Evolutionary conservation across 2,329 filamentous ascomycete genomes (phyloP).

Genomic region (Colletotrichum musae): DNA sequence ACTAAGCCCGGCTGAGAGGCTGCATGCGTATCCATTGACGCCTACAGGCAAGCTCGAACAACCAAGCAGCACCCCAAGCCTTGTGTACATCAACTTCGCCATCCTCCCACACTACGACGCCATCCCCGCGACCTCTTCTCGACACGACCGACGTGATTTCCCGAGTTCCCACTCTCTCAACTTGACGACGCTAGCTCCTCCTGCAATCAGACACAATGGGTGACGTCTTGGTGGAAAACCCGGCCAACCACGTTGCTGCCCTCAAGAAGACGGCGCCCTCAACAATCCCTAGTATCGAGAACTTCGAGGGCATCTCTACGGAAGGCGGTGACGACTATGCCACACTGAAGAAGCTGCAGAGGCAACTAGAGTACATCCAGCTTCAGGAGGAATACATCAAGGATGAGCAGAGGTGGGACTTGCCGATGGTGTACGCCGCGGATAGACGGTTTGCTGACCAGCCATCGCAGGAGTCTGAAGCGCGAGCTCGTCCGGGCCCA

Average conservation of each 20-base stretch:
- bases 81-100: constrained; percentile 26
- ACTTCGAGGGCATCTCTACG: constrained; percentile 84
- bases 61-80: constrained; percentile 14
- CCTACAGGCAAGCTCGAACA: constrained; percentile 39
- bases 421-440: not conserved
- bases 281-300: constrained; percentile 90
- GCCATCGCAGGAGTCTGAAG: constrained; percentile 83
- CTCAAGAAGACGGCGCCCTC: constrained; percentile 86
- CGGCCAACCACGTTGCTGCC: constrained; percentile 79
- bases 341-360: constrained; percentile 94
- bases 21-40: constrained; percentile 44
- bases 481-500: constrained; percentile 96
- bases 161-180: not conserved
- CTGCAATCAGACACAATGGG: constrained; percentile 73
- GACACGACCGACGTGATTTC: not conserved
- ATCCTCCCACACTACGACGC: constrained; percentile 23
- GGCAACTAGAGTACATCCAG: constrained; percentile 97
- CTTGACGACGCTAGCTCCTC: not conserved
- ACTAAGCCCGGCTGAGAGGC: constrained; percentile 41
- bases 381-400: constrained; percentile 99
- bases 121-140: constrained; percentile 4
- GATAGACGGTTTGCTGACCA: constrained; percentile 26
- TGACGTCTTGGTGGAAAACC: constrained; percentile 88
- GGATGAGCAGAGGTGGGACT: constrained; percentile 89
- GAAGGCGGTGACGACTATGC: constrained; percentile 95